Percentiles rank a stretch among this genome's conserved stretches.
Evolutionary conservation across 169 alveolate genomes (phyloP).

Genomic region (Plasmodium fragile): DNA sequence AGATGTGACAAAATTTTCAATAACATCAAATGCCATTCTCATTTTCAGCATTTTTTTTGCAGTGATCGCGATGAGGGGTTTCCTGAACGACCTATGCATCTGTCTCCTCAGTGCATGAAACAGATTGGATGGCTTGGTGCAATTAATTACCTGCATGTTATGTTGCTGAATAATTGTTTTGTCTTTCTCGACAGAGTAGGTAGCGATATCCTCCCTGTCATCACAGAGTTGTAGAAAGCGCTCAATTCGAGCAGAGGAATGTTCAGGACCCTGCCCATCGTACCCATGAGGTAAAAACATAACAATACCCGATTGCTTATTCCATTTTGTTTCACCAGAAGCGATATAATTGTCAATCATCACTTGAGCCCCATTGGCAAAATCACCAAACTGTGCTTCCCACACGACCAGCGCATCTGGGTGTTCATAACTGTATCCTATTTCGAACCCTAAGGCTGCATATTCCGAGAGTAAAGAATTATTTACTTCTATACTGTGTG

Average conservation of each 20-base stretch:
- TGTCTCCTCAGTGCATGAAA: slow-evolving; percentile 95
- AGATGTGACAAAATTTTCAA: slow-evolving; percentile 80
- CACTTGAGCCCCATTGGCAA: slow-evolving; percentile 96
- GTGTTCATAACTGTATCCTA: slow-evolving; percentile 94
- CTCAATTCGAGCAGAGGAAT: slow-evolving; percentile 93
- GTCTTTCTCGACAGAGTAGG: slow-evolving; percentile 74
- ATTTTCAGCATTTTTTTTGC: slow-evolving; percentile 83
- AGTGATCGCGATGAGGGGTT: slow-evolving; percentile 82
- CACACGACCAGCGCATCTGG: slow-evolving; percentile 93
- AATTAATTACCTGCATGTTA: slow-evolving; percentile 90
- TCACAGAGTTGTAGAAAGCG: slow-evolving; percentile 89
- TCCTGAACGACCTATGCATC: slow-evolving; percentile 91
- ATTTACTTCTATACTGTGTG: slow-evolving; percentile 80
- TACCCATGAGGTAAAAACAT: slow-evolving; percentile 96
- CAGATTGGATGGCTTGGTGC: slow-evolving; percentile 92
- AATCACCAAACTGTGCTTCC: slow-evolving; percentile 98
- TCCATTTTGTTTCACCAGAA: slow-evolving; percentile 96
- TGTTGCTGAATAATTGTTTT: slow-evolving; percentile 78
- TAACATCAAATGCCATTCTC: slow-evolving; percentile 80
- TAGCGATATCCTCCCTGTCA: slow-evolving; percentile 85
- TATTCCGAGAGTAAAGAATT: slow-evolving; percentile 94
- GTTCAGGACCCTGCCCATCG: slow-evolving; percentile 98
- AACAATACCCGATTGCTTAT: slow-evolving; percentile 89
- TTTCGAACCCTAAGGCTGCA: slow-evolving; percentile 95
- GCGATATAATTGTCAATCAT: slow-evolving; percentile 94